Evolutionary conservation across 1,139 yeast genomes (phyloP), one percentile per base, ranked within the genome.

Genomic region (Pichia sp.): DNA sequence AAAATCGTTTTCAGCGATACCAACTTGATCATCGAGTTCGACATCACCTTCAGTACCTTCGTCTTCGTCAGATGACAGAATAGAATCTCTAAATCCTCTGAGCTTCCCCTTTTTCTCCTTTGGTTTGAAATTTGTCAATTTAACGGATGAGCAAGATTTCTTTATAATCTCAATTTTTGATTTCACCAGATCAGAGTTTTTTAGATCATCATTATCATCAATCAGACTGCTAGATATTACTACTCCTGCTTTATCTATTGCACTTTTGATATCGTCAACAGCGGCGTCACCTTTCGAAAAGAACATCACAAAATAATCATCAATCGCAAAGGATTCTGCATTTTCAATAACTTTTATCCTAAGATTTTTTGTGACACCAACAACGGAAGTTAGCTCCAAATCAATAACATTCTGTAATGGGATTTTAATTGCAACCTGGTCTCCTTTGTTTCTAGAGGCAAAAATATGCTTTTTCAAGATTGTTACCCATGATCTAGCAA

Each of bases 401-500:
- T 85, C 89, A 14, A 83, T 65, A n/a, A 92, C 74, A 62, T 84
- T 85, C 45, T 76, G 79, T 30, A 87, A 67, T 0, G 98, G 97
- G 8, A 92, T 81, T 62, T 87, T 87, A 16, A 92, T 75, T 42
- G 87, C 79, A 9, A 90, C 95, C 59, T 85, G 85, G 62, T 85
- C 85, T 20, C 85, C 85, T 44, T 78, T 75, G 66, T 88, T 87
- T 50, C 87, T 75, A 51, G 86, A 79, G 7, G 91, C 77, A 69
- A 92, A 92, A 2, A 89, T 83, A 55, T 86, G 84, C 64, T 87
- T 88, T 59, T 88, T 87, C 50, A 92, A 71, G 17, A 80, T 74
- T 57, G 84, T 84, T 50, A 83, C 85, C 98, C 98, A 92, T 45
- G 83, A 80, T 55, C 87, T 76, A 0, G 97, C 97, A 6, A 85